Evolutionary conservation across 2,329 filamentous ascomycete genomes (phyloP).

Genomic region (Dothideomycetes sp.): DNA sequence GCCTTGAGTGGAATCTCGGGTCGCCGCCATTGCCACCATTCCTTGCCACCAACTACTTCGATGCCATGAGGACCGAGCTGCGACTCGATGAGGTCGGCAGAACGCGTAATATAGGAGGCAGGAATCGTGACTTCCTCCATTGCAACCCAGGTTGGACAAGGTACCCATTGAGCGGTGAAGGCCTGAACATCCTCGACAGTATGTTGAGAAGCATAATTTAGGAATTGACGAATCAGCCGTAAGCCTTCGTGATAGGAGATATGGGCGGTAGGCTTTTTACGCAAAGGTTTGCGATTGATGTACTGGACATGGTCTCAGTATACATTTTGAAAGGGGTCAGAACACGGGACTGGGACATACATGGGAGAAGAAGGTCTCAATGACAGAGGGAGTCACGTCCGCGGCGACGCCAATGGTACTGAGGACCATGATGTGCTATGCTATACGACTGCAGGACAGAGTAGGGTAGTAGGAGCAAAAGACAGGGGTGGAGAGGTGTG

Average conservation of each 20-base stretch:
- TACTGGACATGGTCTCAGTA: slow-evolving; percentile 44
- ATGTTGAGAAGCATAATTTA: slow-evolving; percentile 74
- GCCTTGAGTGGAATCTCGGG: slow-evolving; percentile 57
- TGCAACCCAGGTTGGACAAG: slow-evolving; percentile 77
- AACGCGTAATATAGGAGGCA: slow-evolving; percentile 48
- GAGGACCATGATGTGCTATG: slow-evolving; percentile 41
- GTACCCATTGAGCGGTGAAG: slow-evolving; percentile 88
- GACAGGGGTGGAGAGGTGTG: too few relatives aligned
- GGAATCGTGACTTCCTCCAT: slow-evolving; percentile 59
- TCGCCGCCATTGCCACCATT: slow-evolving; percentile 85
- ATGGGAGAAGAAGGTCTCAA: slow-evolving; percentile 79
- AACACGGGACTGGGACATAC: slow-evolving; percentile 37
- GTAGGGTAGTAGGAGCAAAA: not conserved
- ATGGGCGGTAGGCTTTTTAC: slow-evolving; percentile 74
- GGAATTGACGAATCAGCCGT: slow-evolving; percentile 74
- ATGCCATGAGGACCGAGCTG: slow-evolving; percentile 73
- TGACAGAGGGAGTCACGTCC: slow-evolving; percentile 76
- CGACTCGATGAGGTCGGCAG: slow-evolving; percentile 55
- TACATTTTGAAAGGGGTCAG: not conserved
- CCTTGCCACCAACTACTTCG: slow-evolving; percentile 63
- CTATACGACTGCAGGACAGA: not conserved
- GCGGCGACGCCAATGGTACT: slow-evolving; percentile 73
- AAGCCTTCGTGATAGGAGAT: slow-evolving; percentile 92
- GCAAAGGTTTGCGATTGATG: slow-evolving; percentile 63
- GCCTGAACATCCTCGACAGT: slow-evolving; percentile 87